A percentile compares a stretch with the other conserved stretches of the same genome.
Conservation (phyloP, 1,284 basidiomycete species). For the Marasmius fiardii region DNA sequence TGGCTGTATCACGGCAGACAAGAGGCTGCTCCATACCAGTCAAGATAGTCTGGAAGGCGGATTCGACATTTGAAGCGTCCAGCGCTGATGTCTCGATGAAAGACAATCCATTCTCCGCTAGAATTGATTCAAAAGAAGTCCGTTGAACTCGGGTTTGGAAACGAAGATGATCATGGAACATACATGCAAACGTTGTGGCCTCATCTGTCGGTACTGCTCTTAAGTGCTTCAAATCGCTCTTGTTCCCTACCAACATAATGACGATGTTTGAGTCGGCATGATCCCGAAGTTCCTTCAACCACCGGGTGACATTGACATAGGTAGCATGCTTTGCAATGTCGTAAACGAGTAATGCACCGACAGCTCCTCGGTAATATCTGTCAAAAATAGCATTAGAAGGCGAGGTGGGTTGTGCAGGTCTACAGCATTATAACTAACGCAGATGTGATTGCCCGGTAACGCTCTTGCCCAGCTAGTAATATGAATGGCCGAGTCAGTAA, state of each 20-base stretch:
- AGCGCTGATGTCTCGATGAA: conserved; percentile 99
- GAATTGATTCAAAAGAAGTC: no score
- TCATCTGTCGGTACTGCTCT: conserved; percentile 96
- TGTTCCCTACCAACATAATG: conserved; percentile 94
- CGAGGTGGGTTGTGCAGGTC: not conserved
- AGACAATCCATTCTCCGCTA: conserved; percentile 77
- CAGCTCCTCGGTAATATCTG: conserved; percentile 98
- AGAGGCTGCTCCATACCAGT: conserved; percentile 54
- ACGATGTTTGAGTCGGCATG: conserved; percentile 93
- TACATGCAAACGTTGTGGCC: conserved; percentile 82
- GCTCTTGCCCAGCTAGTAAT: conserved; percentile 88
- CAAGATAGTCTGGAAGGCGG: conserved; percentile 96
- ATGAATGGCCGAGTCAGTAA: conserved; percentile 3
- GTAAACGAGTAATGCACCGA: conserved; percentile 90
- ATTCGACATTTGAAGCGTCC: conserved; percentile 98
- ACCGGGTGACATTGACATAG: conserved; percentile 94
- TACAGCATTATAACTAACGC: conserved; percentile 55
- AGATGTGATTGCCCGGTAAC: conserved; percentile 98
- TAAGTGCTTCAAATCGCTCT: conserved; percentile 98
- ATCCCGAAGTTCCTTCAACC: conserved; percentile 97
- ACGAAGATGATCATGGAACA: conserved; percentile 29
- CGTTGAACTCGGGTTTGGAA: not conserved
- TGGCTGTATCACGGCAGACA: not conserved
- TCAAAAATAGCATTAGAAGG: conserved; percentile 2
- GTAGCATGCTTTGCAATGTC: conserved; percentile 95